Conservation (phyloP, 306 rosid species). For the Dalbergia cochinchinensis region DNA sequence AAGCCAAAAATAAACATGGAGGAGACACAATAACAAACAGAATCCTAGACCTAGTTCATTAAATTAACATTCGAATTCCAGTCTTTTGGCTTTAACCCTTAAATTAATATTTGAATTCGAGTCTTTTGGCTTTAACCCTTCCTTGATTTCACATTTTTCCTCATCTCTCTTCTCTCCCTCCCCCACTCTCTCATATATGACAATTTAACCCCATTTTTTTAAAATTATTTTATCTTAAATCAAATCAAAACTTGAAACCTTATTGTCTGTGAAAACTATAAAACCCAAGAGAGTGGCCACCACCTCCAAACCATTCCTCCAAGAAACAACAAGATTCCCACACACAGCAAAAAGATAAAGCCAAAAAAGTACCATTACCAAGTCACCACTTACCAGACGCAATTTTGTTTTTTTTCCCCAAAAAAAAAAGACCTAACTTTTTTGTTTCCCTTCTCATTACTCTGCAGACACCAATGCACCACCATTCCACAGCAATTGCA, state of each 20-base stretch:
- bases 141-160: constrained; percentile 3
- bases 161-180: background rate
- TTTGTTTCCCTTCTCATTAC: constrained; percentile 22
- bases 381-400: constrained; percentile 5
- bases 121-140: background rate
- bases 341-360: constrained; percentile 33
- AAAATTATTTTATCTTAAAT: constrained; percentile 25
- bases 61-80: constrained; percentile 37
- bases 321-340: constrained; percentile 83
- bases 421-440: constrained; percentile 11
- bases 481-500: constrained; percentile 29
- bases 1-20: constrained; percentile 12
- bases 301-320: constrained; percentile 62
- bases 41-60: constrained; percentile 29
- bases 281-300: constrained; percentile 50
- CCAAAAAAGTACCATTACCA: background rate
- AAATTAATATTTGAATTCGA: constrained; percentile 37
- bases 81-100: background rate
- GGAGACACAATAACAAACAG: constrained; percentile 19
- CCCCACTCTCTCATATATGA: background rate
- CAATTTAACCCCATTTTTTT: background rate
- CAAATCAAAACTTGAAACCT: constrained; percentile 45
- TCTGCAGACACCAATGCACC: constrained; percentile 36
- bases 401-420: background rate
- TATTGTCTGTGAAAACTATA: constrained; percentile 41